Conservation (phyloP, 2,329 filamentous ascomycete species). For the Parascedosporium putredinis region DNA sequence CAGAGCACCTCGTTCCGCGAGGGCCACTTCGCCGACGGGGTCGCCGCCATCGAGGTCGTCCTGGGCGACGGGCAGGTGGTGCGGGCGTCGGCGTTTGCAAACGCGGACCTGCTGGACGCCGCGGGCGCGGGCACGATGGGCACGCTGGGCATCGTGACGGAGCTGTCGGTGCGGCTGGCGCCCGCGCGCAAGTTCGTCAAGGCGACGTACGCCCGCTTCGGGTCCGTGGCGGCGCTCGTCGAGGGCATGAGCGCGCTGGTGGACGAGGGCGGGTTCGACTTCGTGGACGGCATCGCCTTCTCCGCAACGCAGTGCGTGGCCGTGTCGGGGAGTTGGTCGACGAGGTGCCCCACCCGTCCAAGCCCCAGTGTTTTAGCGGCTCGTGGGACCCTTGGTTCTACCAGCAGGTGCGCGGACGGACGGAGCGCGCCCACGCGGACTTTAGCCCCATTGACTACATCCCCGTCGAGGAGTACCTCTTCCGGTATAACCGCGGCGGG, state of each 20-base stretch:
- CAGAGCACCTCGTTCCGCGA: constrained; percentile 59
- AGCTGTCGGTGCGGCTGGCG: constrained; percentile 49
- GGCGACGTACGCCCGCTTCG: constrained; percentile 41
- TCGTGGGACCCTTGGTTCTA: constrained; percentile 64
- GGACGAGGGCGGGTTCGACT: constrained; percentile 37
- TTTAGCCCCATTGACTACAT: constrained; percentile 38
- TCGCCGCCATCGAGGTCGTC: constrained; percentile 54
- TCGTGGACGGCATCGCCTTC: constrained; percentile 61
- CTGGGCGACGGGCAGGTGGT: constrained; percentile 49
- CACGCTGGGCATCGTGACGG: constrained; percentile 55
- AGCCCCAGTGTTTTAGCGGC: constrained; percentile 40
- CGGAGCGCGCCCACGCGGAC: constrained; percentile 24
- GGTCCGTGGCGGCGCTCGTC: constrained; percentile 18
- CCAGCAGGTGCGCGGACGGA: constrained; percentile 20
- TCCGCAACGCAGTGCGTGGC: constrained; percentile 44
- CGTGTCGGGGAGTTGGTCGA: constrained; percentile 50
- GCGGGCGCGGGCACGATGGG: constrained; percentile 57
- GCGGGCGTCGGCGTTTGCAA: constrained; percentile 41
- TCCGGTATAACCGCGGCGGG: constrained; percentile 59
- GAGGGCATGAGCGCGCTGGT: constrained; percentile 27
- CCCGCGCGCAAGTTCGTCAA: constrained; percentile 46
- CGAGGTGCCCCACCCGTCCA: constrained; percentile 23
- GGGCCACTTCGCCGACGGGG: constrained; percentile 53
- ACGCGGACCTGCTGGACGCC: constrained; percentile 52
- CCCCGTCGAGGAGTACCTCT: constrained; percentile 56